Base-by-base conservation (phyloP, 768 basidiomycete genomes). In the Lentinula detonsa region DNA sequence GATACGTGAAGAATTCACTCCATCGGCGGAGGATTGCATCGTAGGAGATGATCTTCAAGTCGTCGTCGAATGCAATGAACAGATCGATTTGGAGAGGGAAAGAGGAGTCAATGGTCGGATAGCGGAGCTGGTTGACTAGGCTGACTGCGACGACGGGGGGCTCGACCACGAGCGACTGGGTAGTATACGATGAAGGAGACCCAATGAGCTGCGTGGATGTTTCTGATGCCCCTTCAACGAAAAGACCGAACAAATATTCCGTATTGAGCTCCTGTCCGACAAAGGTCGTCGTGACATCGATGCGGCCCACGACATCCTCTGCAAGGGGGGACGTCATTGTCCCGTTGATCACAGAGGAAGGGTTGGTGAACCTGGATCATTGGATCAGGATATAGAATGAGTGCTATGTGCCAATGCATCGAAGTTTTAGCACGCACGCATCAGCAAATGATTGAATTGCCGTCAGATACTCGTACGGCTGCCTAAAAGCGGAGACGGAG, bases 121-220 rank as follows among this genome's bases (percentile, higher is more conserved):
- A 62, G 58, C 10, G 8, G n/a, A 62, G 31, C 13, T 51, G 35
- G 16, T 45, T 50, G 2, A 60, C 43, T 16, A 59, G n/a, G 48
- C 46, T 58, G 9, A 50, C 46, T 3, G 56, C 57, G 5, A 51
- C 48, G 34, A 59, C 15, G 6, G 61, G 57, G 6, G 56, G 56
- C 15, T 62, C 57, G 28, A 62, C 57, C 9, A 50, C 57, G 9
- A 59, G 56, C 5, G 56, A 51, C 18, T 62, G 61, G 33, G 45
- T 58, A 1, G 49, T 49, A 15, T 45, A 42, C 8, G 37, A 42
- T 6, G 40, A 42, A 33, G 61, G 61, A 10, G 54, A 21, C 15
- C 53, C 61, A 3, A 61, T 46, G 54, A 61, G 61, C 23, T 61
- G 61, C 13, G 61, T 61, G 40, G 52, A 57, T 13, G 42, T 61